These are phyloP conservation scores for Clausena lansium DNA, from an alignment of 345 rosid species.

Conservation along the genomic window DNA sequence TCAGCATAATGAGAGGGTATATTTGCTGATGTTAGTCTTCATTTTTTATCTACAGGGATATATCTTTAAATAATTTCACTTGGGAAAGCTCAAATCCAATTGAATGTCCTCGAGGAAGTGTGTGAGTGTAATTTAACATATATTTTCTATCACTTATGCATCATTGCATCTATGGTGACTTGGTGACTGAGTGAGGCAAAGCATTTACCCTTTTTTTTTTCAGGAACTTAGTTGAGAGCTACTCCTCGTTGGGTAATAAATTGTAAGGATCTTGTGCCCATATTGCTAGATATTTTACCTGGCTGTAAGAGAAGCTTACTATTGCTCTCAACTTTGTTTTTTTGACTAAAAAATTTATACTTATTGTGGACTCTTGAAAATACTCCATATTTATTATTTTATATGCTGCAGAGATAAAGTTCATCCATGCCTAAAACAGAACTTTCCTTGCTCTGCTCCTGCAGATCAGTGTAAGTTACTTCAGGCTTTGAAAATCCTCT, in stretches of 20 bases:
- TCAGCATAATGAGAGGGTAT: neutral
- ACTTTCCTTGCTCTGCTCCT: slow-evolving; percentile 57
- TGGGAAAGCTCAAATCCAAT: slow-evolving; percentile 53
- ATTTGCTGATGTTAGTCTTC: neutral
- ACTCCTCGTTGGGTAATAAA: slow-evolving; percentile 32
- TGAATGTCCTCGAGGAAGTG: slow-evolving; percentile 57
- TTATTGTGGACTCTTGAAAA: neutral
- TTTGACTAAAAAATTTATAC: neutral
- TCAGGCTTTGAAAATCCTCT: neutral
- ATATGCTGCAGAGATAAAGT: slow-evolving; percentile 48
- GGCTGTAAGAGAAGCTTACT: neutral
- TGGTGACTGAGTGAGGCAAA: neutral
- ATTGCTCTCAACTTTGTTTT: neutral
- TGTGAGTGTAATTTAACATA: slow-evolving; percentile 49
- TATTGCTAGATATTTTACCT: neutral
- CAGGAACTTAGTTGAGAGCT: slow-evolving; percentile 88
- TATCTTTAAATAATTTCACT: slow-evolving; percentile 75
- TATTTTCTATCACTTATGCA: neutral
- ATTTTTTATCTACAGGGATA: slow-evolving; percentile 53
- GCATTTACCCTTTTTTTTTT: slow-evolving; percentile 6
- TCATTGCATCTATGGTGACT: neutral
- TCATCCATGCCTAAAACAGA: slow-evolving; percentile 55
- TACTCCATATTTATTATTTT: slow-evolving; percentile 6
- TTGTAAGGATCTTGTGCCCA: slow-evolving; percentile 45
- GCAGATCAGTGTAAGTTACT: slow-evolving; percentile 44